Evolutionary conservation across 768 basidiomycete species (phyloP).

Genomic region (Auriscalpium microsporum): DNA sequence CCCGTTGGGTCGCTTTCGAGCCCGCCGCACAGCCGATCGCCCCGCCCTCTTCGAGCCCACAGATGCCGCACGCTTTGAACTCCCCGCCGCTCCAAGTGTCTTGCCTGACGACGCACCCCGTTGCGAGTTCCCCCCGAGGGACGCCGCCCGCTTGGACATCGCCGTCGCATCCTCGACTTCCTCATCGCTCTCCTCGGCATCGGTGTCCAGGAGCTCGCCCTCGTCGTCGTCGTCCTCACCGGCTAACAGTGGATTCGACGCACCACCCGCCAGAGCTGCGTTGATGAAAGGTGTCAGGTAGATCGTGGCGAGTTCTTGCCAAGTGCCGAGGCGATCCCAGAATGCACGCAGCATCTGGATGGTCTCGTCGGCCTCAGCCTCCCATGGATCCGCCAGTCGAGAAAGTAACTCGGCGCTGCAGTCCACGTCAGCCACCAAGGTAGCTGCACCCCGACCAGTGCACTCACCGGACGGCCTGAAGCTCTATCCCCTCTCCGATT

Average conservation of each 20-base stretch:
- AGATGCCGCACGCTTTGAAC: background rate
- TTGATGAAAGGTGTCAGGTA: background rate
- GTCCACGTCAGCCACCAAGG: no score
- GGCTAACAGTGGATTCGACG: background rate
- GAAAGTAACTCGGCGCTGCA: no score
- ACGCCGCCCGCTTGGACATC: no score
- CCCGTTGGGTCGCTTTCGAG: background rate
- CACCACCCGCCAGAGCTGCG: background rate
- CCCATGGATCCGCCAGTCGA: no score
- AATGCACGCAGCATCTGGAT: background rate
- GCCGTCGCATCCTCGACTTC: no score
- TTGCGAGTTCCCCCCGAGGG: no score
- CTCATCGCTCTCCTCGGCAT: no score
- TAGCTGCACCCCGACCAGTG: background rate
- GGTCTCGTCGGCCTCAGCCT: no score
- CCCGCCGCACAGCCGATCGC: background rate
- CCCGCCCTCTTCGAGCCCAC: background rate
- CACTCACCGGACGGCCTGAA: background rate
- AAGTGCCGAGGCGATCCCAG: background rate
- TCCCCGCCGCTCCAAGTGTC: no score
- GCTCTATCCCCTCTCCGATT: background rate
- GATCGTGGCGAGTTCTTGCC: background rate
- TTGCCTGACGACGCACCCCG: background rate
- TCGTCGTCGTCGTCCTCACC: background rate
- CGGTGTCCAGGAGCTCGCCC: no score